Conservation (phyloP, 306 rosid species). For the Argentina anserina region DNA sequence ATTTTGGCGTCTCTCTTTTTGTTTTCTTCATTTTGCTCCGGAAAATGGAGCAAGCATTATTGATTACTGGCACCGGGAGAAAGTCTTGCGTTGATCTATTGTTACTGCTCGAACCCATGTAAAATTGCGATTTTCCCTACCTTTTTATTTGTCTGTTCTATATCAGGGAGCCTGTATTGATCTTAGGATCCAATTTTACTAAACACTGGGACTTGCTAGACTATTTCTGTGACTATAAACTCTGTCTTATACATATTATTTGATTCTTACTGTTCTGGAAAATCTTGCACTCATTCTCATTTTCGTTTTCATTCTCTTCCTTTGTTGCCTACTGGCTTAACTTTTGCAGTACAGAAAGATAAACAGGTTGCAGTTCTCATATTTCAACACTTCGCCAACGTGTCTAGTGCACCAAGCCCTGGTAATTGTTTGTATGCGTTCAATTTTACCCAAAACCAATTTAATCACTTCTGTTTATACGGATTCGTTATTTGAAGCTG, state of each 20-base stretch:
- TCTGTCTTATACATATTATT: conserved; percentile 29
- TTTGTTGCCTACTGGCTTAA: not conserved
- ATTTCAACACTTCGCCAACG: not conserved
- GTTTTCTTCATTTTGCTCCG: conserved; percentile 31
- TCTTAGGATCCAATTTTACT: conserved; percentile 33
- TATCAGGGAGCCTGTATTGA: conserved; percentile 39
- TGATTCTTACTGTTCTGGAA: conserved; percentile 14
- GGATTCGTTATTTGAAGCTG: not conserved
- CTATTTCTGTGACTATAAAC: conserved; percentile 24
- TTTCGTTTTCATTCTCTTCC: not conserved
- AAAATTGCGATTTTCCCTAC: conserved; percentile 29
- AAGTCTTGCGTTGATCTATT: conserved; percentile 25
- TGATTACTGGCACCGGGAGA: conserved; percentile 31
- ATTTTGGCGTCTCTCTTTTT: conserved; percentile 36
- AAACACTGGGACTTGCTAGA: conserved; percentile 32
- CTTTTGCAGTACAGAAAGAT: not conserved
- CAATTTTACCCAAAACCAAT: not conserved
- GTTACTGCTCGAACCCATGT: conserved; percentile 34
- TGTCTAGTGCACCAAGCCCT: not conserved
- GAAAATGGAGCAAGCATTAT: conserved; percentile 39
- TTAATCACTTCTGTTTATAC: not conserved
- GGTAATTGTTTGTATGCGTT: not conserved
- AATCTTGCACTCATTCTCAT: not conserved
- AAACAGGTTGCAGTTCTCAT: not conserved
- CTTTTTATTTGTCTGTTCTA: conserved; percentile 7